Conservation (phyloP, 805 yeast species). For the Metschnikowia drakensbergensis region DNA sequence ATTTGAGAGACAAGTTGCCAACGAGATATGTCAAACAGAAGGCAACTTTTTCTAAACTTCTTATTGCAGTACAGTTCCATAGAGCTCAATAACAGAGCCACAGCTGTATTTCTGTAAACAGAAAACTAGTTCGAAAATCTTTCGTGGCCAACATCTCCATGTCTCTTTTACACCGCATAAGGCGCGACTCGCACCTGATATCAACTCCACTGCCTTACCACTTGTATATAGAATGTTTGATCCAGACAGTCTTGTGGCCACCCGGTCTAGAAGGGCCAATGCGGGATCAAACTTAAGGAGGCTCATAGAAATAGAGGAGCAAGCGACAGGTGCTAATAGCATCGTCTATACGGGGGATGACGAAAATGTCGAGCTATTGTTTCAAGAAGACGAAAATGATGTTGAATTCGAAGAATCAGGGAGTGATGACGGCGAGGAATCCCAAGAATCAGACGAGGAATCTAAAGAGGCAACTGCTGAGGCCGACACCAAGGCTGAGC, state of each 20-base stretch:
- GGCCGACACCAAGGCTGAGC: background rate
- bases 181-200: constrained; percentile 3
- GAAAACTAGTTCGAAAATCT: too few relatives aligned
- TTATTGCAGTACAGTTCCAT: too few relatives aligned
- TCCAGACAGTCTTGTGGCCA: constrained; percentile 59
- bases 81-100: too few relatives aligned
- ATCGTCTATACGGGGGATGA: constrained; percentile 55
- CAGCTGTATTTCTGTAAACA: too few relatives aligned
- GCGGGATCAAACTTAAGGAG: constrained; percentile 84
- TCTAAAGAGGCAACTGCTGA: constrained; percentile 16
- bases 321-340: constrained; percentile 25
- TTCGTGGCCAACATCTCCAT: too few relatives aligned
- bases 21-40: too few relatives aligned
- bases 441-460: constrained; percentile 23
- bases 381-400: constrained; percentile 49
- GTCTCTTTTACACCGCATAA: background rate
- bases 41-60: too few relatives aligned
- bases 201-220: background rate
- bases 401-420: constrained; percentile 23
- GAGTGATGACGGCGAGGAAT: constrained; percentile 20
- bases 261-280: constrained; percentile 75
- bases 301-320: constrained; percentile 69
- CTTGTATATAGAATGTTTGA: constrained; percentile 9
- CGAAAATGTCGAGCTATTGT: constrained; percentile 66
- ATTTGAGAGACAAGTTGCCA: too few relatives aligned